Conservation (phyloP, 1,284 basidiomycete species). For the Fomitiporia mediterranea region DNA sequence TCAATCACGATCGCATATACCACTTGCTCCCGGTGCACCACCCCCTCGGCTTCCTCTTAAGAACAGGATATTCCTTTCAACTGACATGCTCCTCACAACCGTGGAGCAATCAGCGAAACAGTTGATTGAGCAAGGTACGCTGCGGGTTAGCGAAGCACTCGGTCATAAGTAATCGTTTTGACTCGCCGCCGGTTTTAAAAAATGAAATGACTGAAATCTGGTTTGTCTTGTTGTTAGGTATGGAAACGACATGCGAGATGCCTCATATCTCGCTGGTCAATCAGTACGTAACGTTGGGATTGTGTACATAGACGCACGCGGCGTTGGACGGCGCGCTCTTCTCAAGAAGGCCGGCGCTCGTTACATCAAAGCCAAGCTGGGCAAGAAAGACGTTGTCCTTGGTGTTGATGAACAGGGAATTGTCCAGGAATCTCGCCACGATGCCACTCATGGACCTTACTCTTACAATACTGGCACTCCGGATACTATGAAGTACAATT, state of each 20-base stretch:
- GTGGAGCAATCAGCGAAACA: slow-evolving; percentile 61
- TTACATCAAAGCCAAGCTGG: slow-evolving; percentile 27
- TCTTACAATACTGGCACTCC: background rate
- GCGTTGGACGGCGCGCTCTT: slow-evolving; percentile 38
- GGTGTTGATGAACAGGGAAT: slow-evolving; percentile 11
- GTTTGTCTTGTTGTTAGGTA: slow-evolving; percentile 27
- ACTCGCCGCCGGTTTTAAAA: background rate
- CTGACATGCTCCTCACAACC: slow-evolving; percentile 69
- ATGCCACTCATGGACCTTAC: background rate
- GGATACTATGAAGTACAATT: background rate
- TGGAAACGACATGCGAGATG: slow-evolving; percentile 38
- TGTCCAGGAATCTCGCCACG: background rate
- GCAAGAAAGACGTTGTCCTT: slow-evolving; percentile 17
- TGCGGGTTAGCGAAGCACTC: slow-evolving; percentile 13
- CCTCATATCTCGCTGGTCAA: slow-evolving; percentile 35
- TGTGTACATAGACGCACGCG: slow-evolving; percentile 43
- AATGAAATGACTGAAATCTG: background rate
- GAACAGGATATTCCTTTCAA: slow-evolving; percentile 31
- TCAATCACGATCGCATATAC: background rate
- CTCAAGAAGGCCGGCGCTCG: slow-evolving; percentile 32
- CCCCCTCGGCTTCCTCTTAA: slow-evolving; percentile 31
- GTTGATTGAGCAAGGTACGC: slow-evolving; percentile 42
- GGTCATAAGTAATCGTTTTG: slow-evolving; percentile 12
- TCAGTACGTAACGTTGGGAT: slow-evolving; percentile 38
- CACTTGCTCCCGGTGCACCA: background rate